phyloP scores from a whole-genome alignment of 1,284 basidiomycete genomes.

The Grifola frondosa region DNA sequence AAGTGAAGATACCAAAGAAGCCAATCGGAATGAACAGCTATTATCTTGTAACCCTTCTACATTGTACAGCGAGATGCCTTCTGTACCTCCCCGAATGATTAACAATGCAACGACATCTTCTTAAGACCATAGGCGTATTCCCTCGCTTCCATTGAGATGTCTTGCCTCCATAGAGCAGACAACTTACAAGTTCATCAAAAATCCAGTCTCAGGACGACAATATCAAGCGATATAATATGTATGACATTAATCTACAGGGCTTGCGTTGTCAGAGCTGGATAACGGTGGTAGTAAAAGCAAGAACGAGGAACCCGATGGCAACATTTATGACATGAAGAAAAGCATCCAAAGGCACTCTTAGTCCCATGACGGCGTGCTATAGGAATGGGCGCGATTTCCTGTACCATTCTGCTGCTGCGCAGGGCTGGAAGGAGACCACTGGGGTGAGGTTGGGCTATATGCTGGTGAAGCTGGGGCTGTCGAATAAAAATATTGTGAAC shows the following conservation, averaged over 20 bases:
- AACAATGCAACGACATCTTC: no score
- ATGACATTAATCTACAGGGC: conserved; percentile 26
- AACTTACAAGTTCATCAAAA: no score
- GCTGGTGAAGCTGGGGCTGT: conserved; percentile 82
- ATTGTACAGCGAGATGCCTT: no score
- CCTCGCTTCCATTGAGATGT: no score
- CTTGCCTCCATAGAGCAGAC: no score
- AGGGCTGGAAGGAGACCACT: conserved; percentile 82
- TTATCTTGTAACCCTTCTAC: no score
- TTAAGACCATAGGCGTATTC: no score
- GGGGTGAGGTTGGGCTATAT: conserved; percentile 79
- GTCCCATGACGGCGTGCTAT: conserved; percentile 60
- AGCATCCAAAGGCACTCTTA: conserved; percentile 25
- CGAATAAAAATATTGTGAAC: conserved; percentile 14
- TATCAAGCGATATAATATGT: conserved; percentile 8
- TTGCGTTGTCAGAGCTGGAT: conserved; percentile 25
- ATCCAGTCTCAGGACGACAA: no score
- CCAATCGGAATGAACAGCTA: no score
- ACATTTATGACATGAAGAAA: conserved; percentile 13
- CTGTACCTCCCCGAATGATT: no score
- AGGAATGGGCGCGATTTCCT: conserved; percentile 40
- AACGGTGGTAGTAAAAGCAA: conserved; percentile 18
- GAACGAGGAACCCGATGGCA: conserved; percentile 22
- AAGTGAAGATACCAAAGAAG: no score
- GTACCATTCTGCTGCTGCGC: conserved; percentile 50